phyloP scores from a whole-genome alignment of 2,329 filamentous ascomycete genomes.

The Cladophialophora carrionii region DNA sequence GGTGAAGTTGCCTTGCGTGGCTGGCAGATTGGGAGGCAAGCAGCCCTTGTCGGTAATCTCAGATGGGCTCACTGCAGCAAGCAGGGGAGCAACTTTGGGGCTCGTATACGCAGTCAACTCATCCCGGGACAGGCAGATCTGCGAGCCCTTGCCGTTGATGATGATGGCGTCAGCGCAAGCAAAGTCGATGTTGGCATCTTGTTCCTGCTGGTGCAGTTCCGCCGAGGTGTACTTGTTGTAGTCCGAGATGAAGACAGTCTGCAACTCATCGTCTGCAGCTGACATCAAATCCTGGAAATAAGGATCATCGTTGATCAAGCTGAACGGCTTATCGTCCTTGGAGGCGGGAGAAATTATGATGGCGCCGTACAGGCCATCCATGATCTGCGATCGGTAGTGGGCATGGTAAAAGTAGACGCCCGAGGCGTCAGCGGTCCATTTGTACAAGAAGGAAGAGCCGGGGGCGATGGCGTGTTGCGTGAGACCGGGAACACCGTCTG shows the following conservation, averaged over 20 bases:
- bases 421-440: conserved; percentile 53
- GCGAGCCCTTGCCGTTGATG: conserved; percentile 64
- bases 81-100: conserved; percentile 40
- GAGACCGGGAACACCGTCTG: conserved; percentile 72
- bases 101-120: conserved; percentile 51
- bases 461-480: conserved; percentile 70
- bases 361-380: conserved; percentile 70
- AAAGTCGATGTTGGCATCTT: conserved; percentile 46
- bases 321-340: conserved; percentile 53
- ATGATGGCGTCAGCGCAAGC: conserved; percentile 65
- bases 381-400: conserved; percentile 66
- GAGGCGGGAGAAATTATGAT: conserved; percentile 59
- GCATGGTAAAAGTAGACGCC: conserved; percentile 70
- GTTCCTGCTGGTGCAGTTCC: conserved; percentile 44
- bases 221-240: conserved; percentile 60
- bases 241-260: conserved; percentile 60
- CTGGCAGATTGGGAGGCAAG: conserved; percentile 41
- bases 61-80: conserved; percentile 38
- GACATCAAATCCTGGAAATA: conserved; percentile 53
- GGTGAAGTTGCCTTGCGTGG: conserved; percentile 44
- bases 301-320: conserved; percentile 51
- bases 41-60: conserved; percentile 43
- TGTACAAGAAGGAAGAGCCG: conserved; percentile 66
- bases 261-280: conserved; percentile 53
- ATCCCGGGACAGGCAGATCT: conserved; percentile 55